These are phyloP conservation scores for Parathielavia hyrcaniae DNA, from an alignment of 495 filamentous ascomycete genomes.

Conservation along the genomic window DNA sequence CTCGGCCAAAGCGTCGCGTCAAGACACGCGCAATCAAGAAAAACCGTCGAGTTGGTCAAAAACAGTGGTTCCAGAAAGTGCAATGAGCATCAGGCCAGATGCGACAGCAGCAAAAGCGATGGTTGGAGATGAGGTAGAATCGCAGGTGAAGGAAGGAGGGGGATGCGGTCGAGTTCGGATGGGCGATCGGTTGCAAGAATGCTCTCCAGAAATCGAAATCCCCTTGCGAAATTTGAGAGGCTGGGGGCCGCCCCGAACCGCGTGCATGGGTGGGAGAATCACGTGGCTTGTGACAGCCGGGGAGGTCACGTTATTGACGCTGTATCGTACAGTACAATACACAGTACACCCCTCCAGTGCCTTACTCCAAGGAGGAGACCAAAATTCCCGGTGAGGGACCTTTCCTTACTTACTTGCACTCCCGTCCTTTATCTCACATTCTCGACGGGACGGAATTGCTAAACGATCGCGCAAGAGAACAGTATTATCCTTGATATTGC, in stretches of 20 bases:
- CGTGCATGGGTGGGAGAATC: conserved; percentile 6
- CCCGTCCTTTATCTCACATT: too few species aligned
- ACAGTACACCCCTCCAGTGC: too few species aligned
- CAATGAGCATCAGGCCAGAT: conserved; percentile 20
- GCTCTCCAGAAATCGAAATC: conserved; percentile 17
- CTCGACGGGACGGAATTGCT: too few species aligned
- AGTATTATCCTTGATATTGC: too few species aligned
- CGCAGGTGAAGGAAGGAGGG: conserved; percentile 16
- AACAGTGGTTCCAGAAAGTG: conserved; percentile 10
- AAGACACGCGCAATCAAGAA: conserved; percentile 16
- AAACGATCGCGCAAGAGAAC: too few species aligned
- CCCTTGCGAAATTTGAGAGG: conserved; percentile 32
- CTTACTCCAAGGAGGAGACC: too few species aligned
- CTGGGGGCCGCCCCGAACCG: conserved; percentile 20
- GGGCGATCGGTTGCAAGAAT: conserved; percentile 12
- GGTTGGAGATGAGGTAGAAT: conserved; percentile 19
- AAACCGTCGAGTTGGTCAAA: conserved; percentile 12
- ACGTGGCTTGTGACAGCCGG: conserved; percentile 15
- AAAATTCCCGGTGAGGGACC: too few species aligned
- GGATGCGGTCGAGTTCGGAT: conserved; percentile 5
- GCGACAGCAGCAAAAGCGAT: conserved; percentile 23
- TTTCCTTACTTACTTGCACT: too few species aligned
- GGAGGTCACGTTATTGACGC: too few species aligned
- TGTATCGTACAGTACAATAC: too few species aligned
- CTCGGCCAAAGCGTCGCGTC: conserved; percentile 1